These are phyloP conservation scores for Peltaster fructicola DNA, from an alignment of 2,329 filamentous ascomycete species.

Conservation along the genomic window DNA sequence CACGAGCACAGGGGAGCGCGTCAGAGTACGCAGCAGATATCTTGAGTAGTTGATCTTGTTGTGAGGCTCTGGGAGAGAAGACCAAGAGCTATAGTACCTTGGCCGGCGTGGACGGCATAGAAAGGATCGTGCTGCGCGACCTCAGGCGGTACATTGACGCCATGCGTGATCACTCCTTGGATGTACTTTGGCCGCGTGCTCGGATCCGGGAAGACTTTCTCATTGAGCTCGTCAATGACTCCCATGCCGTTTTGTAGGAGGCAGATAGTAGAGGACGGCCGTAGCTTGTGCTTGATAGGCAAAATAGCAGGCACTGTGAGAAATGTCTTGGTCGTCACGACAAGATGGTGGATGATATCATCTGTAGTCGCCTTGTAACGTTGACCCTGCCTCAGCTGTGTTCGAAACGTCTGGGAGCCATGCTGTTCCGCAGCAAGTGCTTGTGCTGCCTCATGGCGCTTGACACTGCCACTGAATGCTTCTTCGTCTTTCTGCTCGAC, in stretches of 20 bases:
- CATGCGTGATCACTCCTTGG: constrained; percentile 47
- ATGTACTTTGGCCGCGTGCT: constrained; percentile 56
- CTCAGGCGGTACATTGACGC: constrained; percentile 27
- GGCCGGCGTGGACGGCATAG: constrained; percentile 37
- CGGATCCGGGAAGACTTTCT: constrained; percentile 49
- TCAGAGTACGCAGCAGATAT: constrained; percentile 49
- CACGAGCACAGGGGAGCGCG: constrained; percentile 42
- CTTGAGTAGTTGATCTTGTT: constrained; percentile 22
- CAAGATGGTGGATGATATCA: constrained; percentile 50
- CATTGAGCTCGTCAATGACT: constrained; percentile 59
- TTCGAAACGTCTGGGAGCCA: too few species aligned
- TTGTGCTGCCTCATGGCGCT: constrained; percentile 14
- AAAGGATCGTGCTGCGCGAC: constrained; percentile 25
- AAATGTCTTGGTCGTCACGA: constrained; percentile 61
- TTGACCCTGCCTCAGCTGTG: too few species aligned
- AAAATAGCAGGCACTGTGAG: constrained; percentile 49
- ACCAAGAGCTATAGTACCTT: constrained; percentile 41
- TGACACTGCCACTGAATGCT: constrained; percentile 7
- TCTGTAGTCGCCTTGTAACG: too few species aligned
- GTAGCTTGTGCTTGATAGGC: constrained; percentile 48
- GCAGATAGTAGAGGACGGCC: constrained; percentile 50
- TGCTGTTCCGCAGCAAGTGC: neutral
- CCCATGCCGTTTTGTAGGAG: constrained; percentile 73
- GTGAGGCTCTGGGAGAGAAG: constrained; percentile 23
- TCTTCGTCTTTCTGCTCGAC: constrained; percentile 6